phyloP scores from a whole-genome alignment of 1,139 yeast genomes.

The Geotrichum histeridarum region DNA sequence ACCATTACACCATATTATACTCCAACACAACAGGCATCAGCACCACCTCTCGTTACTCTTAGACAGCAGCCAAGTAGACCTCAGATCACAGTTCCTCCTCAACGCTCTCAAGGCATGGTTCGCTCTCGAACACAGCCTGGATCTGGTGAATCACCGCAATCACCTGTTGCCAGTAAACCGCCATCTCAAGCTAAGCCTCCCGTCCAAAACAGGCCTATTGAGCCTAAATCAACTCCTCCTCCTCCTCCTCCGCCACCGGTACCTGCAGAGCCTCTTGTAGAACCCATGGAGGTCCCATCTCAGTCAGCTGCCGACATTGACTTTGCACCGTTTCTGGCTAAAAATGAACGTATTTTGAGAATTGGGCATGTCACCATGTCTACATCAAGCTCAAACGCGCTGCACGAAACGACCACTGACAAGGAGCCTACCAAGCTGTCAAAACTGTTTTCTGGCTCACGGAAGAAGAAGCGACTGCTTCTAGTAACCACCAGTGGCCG shows the following conservation, averaged over 20 bases:
- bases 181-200: not conserved
- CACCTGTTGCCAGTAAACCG: not conserved
- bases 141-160: not conserved
- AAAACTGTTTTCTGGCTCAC: slow-evolving; percentile 31
- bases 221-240: slow-evolving; percentile 14
- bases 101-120: slow-evolving; percentile 2
- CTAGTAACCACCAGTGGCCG: slow-evolving; percentile 38
- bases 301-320: slow-evolving; percentile 59
- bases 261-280: slow-evolving; percentile 35
- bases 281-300: slow-evolving; percentile 48
- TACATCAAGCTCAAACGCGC: slow-evolving; percentile 21
- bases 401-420: slow-evolving; percentile 22
- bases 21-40: slow-evolving; percentile 10
- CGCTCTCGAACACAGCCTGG: not conserved
- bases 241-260: slow-evolving; percentile 22
- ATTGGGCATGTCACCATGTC: slow-evolving; percentile 47
- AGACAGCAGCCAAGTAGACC: not conserved
- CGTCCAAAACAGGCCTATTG: slow-evolving; percentile 22
- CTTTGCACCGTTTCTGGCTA: slow-evolving; percentile 57
- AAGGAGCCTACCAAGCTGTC: slow-evolving; percentile 27
- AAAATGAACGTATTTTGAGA: slow-evolving; percentile 67
- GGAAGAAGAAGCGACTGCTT: slow-evolving; percentile 33
- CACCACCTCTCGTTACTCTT: not conserved
- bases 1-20: slow-evolving; percentile 14
- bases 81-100: slow-evolving; percentile 7